A percentile compares a stretch with the other conserved stretches of the same genome.
phyloP scores from a whole-genome alignment of 1,139 yeast species.

The Komagataea norvegica region DNA sequence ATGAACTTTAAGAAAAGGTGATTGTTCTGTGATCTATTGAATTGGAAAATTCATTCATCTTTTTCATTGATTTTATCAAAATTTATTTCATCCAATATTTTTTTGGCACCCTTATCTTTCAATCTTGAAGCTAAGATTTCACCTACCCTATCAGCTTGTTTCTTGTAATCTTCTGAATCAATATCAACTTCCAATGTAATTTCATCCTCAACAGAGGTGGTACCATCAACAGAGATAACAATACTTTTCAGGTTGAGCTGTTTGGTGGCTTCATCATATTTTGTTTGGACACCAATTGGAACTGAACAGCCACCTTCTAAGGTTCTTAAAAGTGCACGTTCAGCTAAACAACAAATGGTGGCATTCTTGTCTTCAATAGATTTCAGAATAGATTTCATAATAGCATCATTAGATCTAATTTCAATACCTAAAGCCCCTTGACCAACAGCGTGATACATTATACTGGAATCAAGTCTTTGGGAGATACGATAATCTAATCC shows the following conservation, averaged over 20 bases:
- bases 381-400: constrained; percentile 52
- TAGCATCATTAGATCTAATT: constrained; percentile 64
- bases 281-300: constrained; percentile 86
- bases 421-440: constrained; percentile 97
- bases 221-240: constrained; percentile 85
- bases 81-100: constrained; percentile 75
- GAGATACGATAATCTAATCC: constrained; percentile 71
- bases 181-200: constrained; percentile 21
- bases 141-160: constrained; percentile 74
- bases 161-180: constrained; percentile 29
- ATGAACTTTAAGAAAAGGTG: background rate
- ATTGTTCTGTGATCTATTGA: too few relatives aligned
- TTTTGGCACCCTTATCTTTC: constrained; percentile 74
- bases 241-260: constrained; percentile 56
- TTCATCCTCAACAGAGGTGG: constrained; percentile 50
- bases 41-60: constrained; percentile 24
- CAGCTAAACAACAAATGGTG: constrained; percentile 81
- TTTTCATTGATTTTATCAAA: constrained; percentile 49
- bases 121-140: constrained; percentile 61
- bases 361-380: constrained; percentile 65
- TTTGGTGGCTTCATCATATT: constrained; percentile 42
- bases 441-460: constrained; percentile 95
- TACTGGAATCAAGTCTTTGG: constrained; percentile 62
- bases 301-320: constrained; percentile 98
- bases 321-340: constrained; percentile 78